These are phyloP conservation scores for Boletus subparvulus DNA, from an alignment of 768 basidiomycete genomes.

Conservation along the genomic window DNA sequence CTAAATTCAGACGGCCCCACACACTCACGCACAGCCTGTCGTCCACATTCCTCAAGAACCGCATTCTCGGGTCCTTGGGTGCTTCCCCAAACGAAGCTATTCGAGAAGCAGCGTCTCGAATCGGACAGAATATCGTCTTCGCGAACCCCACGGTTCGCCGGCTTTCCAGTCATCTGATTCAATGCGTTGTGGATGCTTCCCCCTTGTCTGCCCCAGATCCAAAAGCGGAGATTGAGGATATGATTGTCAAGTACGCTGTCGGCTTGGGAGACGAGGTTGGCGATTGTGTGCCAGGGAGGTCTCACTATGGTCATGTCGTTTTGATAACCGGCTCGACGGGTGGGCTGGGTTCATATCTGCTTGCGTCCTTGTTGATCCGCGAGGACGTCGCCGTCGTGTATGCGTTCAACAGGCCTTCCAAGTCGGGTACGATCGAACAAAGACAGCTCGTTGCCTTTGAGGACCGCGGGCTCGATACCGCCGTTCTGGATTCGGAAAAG, in stretches of 20 bases:
- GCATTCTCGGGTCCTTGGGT: constrained; percentile 35
- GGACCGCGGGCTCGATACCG: constrained; percentile 27
- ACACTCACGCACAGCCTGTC: constrained; percentile 27
- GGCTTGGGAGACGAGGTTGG: constrained; percentile 20
- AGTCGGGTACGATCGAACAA: constrained; percentile 4
- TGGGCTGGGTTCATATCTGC: constrained; percentile 34
- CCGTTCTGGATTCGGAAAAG: constrained; percentile 23
- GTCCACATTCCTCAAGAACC: constrained; percentile 39
- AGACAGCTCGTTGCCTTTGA: constrained; percentile 25
- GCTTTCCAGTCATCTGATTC: constrained; percentile 31
- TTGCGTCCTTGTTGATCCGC: constrained; percentile 37
- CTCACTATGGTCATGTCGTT: constrained; percentile 24
- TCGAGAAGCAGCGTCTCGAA: constrained; percentile 12
- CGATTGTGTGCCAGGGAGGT: not conserved
- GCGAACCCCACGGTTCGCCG: constrained; percentile 38
- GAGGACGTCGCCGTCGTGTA: constrained; percentile 31
- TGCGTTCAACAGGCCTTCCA: constrained; percentile 29
- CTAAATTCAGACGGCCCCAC: not conserved
- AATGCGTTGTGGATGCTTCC: not conserved
- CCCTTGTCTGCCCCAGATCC: not conserved
- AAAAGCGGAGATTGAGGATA: constrained; percentile 30
- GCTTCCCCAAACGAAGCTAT: constrained; percentile 8
- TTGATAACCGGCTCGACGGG: constrained; percentile 36
- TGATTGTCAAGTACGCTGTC: constrained; percentile 38
- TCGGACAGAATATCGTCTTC: constrained; percentile 44